phyloP scores from a whole-genome alignment of 2,329 filamentous ascomycete genomes.

The Arthrobotrys conoides region DNA sequence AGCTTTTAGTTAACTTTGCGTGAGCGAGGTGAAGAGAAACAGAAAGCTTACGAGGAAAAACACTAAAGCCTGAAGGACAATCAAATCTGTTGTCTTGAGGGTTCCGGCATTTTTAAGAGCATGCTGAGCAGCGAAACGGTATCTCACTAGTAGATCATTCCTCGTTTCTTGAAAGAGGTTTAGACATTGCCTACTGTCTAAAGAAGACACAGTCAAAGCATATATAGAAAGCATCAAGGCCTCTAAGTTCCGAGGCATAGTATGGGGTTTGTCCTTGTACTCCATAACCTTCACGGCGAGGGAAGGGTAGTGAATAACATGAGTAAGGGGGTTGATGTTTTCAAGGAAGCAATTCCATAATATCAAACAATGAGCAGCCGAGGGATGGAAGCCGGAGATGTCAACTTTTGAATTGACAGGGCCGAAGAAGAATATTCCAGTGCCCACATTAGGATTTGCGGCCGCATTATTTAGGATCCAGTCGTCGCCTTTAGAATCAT shows the following conservation, averaged over 20 bases:
- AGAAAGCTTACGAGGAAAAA: conserved; percentile 74
- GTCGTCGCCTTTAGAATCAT: conserved; percentile 45
- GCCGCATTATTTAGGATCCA: conserved; percentile 11
- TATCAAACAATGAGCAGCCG: conserved; percentile 76
- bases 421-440: conserved; percentile 47
- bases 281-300: conserved; percentile 65
- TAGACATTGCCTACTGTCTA: conserved; percentile 72
- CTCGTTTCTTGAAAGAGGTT: conserved; percentile 72
- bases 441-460: background rate
- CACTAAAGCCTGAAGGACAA: conserved; percentile 77
- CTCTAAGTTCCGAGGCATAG: conserved; percentile 73
- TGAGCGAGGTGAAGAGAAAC: background rate
- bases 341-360: conserved; percentile 83
- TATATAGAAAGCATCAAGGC: conserved; percentile 79
- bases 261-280: conserved; percentile 68
- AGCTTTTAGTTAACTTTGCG: background rate
- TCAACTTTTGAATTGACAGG: conserved; percentile 65
- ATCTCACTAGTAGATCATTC: conserved; percentile 70
- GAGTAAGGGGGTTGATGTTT: conserved; percentile 81
- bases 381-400: conserved; percentile 73
- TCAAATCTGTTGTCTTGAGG: conserved; percentile 76
- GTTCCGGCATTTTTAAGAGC: conserved; percentile 78
- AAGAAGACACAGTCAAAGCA: conserved; percentile 73
- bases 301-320: conserved; percentile 79
- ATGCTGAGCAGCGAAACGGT: conserved; percentile 74